phyloP scores from a whole-genome alignment of 495 filamentous ascomycete genomes.

The Neurospora sp. region DNA sequence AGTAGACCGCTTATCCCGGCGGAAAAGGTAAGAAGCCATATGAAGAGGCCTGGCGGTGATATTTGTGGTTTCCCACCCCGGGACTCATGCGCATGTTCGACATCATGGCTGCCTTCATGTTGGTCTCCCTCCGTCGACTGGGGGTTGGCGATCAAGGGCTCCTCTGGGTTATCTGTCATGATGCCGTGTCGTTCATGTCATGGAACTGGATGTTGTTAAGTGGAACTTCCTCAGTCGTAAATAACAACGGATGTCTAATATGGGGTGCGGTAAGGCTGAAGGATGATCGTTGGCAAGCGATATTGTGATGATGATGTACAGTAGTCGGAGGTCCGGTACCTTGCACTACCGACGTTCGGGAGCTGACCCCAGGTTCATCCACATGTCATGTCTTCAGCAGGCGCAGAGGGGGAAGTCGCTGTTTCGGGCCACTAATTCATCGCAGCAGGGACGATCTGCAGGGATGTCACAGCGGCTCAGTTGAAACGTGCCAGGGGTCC shows the following conservation, averaged over 20 bases:
- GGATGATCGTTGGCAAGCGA: not conserved
- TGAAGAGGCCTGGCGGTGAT: constrained; percentile 30
- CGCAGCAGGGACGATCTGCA: not conserved
- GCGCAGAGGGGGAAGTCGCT: not conserved
- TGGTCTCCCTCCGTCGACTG: not conserved
- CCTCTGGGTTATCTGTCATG: constrained; percentile 12
- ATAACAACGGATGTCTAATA: not conserved
- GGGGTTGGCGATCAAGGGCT: constrained; percentile 17
- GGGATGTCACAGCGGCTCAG: not conserved
- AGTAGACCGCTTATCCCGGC: constrained; percentile 79
- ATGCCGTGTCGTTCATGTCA: constrained; percentile 3
- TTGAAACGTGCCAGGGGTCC: constrained; percentile 22
- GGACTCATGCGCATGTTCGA: not conserved
- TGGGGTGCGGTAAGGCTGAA: not conserved
- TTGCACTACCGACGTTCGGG: not conserved
- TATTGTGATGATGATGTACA: not conserved
- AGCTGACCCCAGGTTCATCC: not conserved
- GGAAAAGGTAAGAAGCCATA: constrained; percentile 70
- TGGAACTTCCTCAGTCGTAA: not conserved
- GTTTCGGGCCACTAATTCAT: not conserved
- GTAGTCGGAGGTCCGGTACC: not conserved
- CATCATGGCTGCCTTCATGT: not conserved
- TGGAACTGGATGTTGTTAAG: not conserved
- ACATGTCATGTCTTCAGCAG: not conserved
- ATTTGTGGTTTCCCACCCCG: constrained; percentile 3